A percentile compares a stretch with the other conserved stretches of the same genome.
These are phyloP conservation scores for Wickerhamomyces queroliae DNA, from an alignment of 805 yeast species.

Conservation along the genomic window DNA sequence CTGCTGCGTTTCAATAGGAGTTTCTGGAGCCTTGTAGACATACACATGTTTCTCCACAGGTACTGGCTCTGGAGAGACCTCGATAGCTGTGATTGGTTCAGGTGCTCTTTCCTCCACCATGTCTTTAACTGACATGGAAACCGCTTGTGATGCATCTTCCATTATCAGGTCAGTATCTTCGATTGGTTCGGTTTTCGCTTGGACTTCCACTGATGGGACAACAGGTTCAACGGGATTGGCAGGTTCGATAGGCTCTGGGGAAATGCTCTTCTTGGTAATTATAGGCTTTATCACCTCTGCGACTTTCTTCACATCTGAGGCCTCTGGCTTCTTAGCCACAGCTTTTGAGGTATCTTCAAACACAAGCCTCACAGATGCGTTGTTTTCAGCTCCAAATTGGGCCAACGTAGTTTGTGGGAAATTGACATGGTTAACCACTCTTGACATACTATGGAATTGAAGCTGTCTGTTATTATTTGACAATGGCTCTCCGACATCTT, in stretches of 20 bases:
- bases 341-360: slow-evolving; percentile 3
- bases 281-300: neutral
- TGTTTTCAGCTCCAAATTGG: slow-evolving; percentile 19
- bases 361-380: slow-evolving; percentile 20
- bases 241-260: slow-evolving; percentile 1
- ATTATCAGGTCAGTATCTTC: neutral
- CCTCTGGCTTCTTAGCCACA: slow-evolving; percentile 1
- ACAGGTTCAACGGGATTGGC: neutral
- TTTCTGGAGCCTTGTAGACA: slow-evolving; percentile 14
- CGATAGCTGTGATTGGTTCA: neutral
- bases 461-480: slow-evolving; percentile 10
- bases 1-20: slow-evolving; percentile 8
- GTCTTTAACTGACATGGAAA: neutral
- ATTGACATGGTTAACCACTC: slow-evolving; percentile 9
- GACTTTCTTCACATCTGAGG: neutral
- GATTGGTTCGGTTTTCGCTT: neutral
- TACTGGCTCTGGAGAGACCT: slow-evolving; percentile 1
- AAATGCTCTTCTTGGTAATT: neutral
- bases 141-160: neutral
- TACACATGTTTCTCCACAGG: slow-evolving; percentile 18
- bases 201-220: neutral
- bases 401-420: slow-evolving; percentile 7
- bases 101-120: neutral
- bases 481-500: slow-evolving; percentile 11
- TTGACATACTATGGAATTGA: slow-evolving; percentile 17